Evolutionary conservation across 2,329 filamentous ascomycete species (phyloP), one percentile per base, ranked within the genome.

Genomic region (Xylariaceae sp.): DNA sequence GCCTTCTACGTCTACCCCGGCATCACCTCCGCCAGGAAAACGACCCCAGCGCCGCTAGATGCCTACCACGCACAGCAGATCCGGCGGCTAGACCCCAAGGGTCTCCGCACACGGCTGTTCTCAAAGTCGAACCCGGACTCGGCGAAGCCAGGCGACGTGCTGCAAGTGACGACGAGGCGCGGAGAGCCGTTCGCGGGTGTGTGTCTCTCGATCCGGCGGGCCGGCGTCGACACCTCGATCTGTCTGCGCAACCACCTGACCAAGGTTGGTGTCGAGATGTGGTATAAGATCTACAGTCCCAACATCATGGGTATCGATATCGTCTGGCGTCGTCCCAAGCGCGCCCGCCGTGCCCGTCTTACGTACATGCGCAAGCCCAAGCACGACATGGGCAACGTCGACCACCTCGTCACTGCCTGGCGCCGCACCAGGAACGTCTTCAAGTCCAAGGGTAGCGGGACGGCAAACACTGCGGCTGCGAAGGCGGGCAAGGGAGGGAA

Each of bases 251-350:
- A 92, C 65, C 85, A 95, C 69, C 76, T 99, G 64, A 91, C 89
- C 62, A 83, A 88, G 64, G 83, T 95, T 5, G 89, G 89, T 57
- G 89, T 96, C 57, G 94, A 99, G 80, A 94, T 96, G 89, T 96
- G 90, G 86, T 91, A 88, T 74, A 99, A 99, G 79, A 79, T 97
- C 56, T 97, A 94, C 77, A 89, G 84, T 68, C 92, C 92, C 57
- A 87, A 89, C 68, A 87, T 97, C 34, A 84, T 88, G 69, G 89
- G 89, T 60, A 90, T 99, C 67, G 92, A 99, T 74, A 87, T 99
- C 65, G 88, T 97, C 72, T 89, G 95, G 82, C 80, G 92, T 65
- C 81, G 84, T 60, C 80, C 83, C 68, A 94, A 91, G 86, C 83
- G 90, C 71, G 89, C 90, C 62, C 86, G 91, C 70, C 83, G 94